phyloP scores from a whole-genome alignment of 768 basidiomycete genomes.

The Tulasnella sp. region DNA sequence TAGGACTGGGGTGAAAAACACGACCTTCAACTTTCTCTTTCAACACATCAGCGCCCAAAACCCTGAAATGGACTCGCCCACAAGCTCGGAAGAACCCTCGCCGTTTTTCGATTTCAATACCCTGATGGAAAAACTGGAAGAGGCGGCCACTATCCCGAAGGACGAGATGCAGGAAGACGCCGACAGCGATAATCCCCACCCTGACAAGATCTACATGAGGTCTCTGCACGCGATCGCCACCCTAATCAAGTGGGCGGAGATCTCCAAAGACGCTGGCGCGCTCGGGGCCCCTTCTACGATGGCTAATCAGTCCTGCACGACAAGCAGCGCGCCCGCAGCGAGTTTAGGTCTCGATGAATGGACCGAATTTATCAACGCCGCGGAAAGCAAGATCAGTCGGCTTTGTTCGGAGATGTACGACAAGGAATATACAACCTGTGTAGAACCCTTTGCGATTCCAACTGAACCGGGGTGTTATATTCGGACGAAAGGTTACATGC shows the following conservation, averaged over 20 bases:
- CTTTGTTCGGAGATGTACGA: neutral
- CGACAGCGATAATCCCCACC: neutral
- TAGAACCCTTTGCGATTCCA: neutral
- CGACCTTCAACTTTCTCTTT: neutral
- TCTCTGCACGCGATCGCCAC: neutral
- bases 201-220: neutral
- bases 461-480: neutral
- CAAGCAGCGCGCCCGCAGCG: neutral
- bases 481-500: neutral
- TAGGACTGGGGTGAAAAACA: neutral
- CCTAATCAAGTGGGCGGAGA: neutral
- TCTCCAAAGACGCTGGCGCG: neutral
- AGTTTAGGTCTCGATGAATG: neutral
- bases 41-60: neutral
- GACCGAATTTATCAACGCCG: neutral
- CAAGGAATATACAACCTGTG: neutral
- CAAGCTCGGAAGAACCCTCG: neutral
- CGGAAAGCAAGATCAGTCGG: neutral
- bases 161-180: neutral
- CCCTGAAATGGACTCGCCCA: neutral
- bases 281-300: neutral
- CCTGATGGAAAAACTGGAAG: neutral
- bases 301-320: neutral
- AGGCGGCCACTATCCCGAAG: neutral
- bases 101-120: neutral